Percentiles rank a stretch among this genome's conserved stretches.
These are phyloP conservation scores for Sphagnurus paluster DNA, from an alignment of 1,284 basidiomycete genomes.

Conservation along the genomic window DNA sequence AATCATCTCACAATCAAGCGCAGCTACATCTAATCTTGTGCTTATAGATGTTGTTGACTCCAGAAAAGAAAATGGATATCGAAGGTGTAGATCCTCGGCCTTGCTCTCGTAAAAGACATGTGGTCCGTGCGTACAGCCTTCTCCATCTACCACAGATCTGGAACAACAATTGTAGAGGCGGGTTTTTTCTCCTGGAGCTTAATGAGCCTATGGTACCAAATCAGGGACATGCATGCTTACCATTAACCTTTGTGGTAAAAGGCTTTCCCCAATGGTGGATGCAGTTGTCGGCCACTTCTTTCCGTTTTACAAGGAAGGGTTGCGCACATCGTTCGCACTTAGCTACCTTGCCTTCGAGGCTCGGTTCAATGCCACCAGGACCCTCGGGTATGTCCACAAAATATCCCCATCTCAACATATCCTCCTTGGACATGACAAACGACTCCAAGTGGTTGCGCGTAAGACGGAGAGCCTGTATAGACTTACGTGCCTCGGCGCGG, in stretches of 20 bases:
- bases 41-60: conserved; percentile 30
- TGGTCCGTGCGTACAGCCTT: conserved; percentile 66
- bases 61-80: conserved; percentile 70
- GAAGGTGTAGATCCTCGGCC: conserved; percentile 67
- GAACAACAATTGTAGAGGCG: conserved; percentile 71
- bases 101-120: conserved; percentile 82
- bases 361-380: conserved; percentile 60
- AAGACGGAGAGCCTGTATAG: conserved; percentile 57
- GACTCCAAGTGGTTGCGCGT: conserved; percentile 54
- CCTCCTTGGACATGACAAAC: conserved; percentile 57
- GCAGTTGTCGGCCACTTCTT: conserved; percentile 66
- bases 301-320: conserved; percentile 65
- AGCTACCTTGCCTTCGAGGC: conserved; percentile 62
- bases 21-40: conserved; percentile 69
- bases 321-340: conserved; percentile 80
- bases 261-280: conserved; percentile 81
- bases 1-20: conserved; percentile 92
- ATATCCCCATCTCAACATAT: conserved; percentile 71
- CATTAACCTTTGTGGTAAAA: conserved; percentile 56
- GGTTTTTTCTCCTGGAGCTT: conserved; percentile 57
- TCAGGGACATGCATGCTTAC: conserved; percentile 37
- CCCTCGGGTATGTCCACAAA: conserved; percentile 66
- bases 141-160: conserved; percentile 51
- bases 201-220: conserved; percentile 13
- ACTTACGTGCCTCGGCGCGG: conserved; percentile 60